Percentiles rank a stretch among this genome's conserved stretches.
These are phyloP conservation scores for Colletotrichum camelliae DNA, from an alignment of 2,329 filamentous ascomycete genomes.

Conservation along the genomic window DNA sequence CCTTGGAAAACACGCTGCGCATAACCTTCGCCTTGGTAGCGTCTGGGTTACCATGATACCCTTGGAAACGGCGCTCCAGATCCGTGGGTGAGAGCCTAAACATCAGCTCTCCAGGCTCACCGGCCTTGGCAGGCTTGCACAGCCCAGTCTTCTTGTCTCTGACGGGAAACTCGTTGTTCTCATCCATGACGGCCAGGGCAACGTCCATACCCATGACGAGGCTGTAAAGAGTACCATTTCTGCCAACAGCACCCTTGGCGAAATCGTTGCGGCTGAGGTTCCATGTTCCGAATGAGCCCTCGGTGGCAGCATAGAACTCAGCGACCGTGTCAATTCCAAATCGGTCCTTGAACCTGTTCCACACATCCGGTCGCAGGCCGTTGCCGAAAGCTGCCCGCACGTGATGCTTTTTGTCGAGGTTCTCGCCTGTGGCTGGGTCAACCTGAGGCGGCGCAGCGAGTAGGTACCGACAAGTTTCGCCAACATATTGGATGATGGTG, in stretches of 20 bases:
- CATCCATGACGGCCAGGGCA: constrained; percentile 73
- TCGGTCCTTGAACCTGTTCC: constrained; percentile 81
- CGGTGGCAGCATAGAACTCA: constrained; percentile 84
- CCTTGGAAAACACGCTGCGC: constrained; percentile 73
- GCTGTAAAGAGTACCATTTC: constrained; percentile 67
- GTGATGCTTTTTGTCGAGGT: constrained; percentile 73
- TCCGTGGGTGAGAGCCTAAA: constrained; percentile 72
- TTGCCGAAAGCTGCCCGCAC: constrained; percentile 84
- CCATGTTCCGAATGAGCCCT: constrained; percentile 72
- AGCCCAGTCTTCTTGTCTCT: constrained; percentile 74
- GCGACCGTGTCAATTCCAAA: constrained; percentile 77
- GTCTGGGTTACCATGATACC: constrained; percentile 77
- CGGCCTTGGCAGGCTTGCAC: constrained; percentile 62
- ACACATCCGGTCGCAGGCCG: constrained; percentile 83
- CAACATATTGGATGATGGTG: constrained; percentile 85
- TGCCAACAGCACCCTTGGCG: constrained; percentile 78
- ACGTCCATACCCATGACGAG: constrained; percentile 55
- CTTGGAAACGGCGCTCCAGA: constrained; percentile 72
- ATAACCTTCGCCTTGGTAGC: constrained; percentile 79
- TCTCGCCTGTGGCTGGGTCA: constrained; percentile 68
- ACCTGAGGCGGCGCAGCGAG: constrained; percentile 68
- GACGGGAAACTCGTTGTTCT: constrained; percentile 69
- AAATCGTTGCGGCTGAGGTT: constrained; percentile 78
- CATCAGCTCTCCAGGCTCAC: constrained; percentile 77
- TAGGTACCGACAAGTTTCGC: constrained; percentile 85